Conservation (phyloP, 306 rosid species). For the Quillaja saponaria region DNA sequence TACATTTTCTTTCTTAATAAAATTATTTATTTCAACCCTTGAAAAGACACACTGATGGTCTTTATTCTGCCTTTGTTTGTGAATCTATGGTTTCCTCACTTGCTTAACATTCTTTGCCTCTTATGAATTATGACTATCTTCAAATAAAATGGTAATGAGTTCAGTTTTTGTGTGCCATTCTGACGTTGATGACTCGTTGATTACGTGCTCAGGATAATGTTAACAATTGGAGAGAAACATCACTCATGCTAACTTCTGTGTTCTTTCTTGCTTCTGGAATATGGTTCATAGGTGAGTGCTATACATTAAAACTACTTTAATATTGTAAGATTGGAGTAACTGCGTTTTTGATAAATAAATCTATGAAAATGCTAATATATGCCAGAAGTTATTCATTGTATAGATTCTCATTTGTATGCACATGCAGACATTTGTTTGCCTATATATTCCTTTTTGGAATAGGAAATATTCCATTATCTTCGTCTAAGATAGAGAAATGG, state of each 20-base stretch:
- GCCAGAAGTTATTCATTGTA: too few species aligned
- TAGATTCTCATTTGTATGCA: constrained; percentile 1
- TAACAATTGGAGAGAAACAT: constrained; percentile 69
- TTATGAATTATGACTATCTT: neutral
- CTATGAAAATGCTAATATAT: too few species aligned
- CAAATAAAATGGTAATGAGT: constrained; percentile 7
- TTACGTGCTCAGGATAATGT: constrained; percentile 58
- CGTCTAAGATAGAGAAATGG: neutral
- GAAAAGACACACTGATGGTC: neutral
- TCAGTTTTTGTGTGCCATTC: constrained; percentile 14
- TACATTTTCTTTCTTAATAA: too few species aligned
- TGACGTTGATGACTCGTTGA: constrained; percentile 17
- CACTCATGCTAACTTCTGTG: constrained; percentile 66
- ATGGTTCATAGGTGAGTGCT: constrained; percentile 77
- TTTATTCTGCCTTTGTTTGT: constrained; percentile 12
- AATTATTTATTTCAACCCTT: neutral
- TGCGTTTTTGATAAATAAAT: too few species aligned
- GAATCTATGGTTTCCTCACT: constrained; percentile 1
- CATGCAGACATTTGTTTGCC: constrained; percentile 1
- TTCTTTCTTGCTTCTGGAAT: constrained; percentile 71
- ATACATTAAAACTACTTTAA: constrained; percentile 25
- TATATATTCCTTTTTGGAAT: constrained; percentile 13
- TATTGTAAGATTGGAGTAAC: too few species aligned
- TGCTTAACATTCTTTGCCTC: constrained; percentile 22
- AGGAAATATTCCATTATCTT: constrained; percentile 3